Conservation (phyloP, 2,329 filamentous ascomycete species). For the Diplodia scrobiculata region DNA sequence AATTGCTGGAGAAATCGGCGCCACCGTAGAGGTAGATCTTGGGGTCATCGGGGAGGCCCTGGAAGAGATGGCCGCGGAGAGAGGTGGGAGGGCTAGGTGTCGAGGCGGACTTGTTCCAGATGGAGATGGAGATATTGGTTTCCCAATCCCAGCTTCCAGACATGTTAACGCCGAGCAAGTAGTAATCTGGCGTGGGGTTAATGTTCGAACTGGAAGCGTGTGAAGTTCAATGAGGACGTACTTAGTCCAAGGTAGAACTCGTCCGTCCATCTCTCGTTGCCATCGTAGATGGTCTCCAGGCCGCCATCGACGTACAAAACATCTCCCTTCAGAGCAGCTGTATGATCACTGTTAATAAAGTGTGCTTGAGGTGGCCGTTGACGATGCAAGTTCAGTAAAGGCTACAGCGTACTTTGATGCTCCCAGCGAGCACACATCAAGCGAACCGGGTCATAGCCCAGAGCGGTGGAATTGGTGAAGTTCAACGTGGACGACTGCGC, state of each 20-base stretch:
- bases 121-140: slow-evolving; percentile 19
- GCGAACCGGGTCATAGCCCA: slow-evolving; percentile 7
- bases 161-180: slow-evolving; percentile 23
- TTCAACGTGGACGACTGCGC: background rate
- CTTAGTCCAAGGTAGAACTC: slow-evolving; percentile 5
- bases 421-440: slow-evolving; percentile 16
- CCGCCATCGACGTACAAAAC: slow-evolving; percentile 30
- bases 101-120: slow-evolving; percentile 5
- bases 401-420: slow-evolving; percentile 2
- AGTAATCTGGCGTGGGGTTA: slow-evolving; percentile 4
- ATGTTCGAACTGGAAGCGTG: no score
- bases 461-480: slow-evolving; percentile 5
- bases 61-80: slow-evolving; percentile 24
- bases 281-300: slow-evolving; percentile 27
- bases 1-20: slow-evolving; percentile 12
- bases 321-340: slow-evolving; percentile 24
- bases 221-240: background rate
- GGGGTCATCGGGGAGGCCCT: slow-evolving; percentile 15
- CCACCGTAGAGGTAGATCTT: slow-evolving; percentile 28
- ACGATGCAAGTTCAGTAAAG: background rate
- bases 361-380: background rate
- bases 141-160: slow-evolving; percentile 28
- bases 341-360: background rate
- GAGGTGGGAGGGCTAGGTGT: background rate
- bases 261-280: background rate